Evolutionary conservation across 345 rosid genomes (phyloP), one percentile per base, ranked within the genome.

Genomic region (Brassica cretica): DNA sequence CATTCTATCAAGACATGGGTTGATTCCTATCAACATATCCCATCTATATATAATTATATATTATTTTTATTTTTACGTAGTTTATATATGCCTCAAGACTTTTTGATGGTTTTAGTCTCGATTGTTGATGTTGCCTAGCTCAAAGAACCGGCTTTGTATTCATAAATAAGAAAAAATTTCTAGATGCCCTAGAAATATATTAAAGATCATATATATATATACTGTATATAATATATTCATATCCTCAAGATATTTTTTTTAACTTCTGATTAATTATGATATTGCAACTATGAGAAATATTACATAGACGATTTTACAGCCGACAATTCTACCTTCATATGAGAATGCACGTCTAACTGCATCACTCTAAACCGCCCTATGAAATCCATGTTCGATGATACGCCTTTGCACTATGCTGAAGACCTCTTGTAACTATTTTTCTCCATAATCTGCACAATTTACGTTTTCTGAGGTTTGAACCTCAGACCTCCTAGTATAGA

Each of bases 121-220:
- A 74, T 79, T 68, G 74, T 39, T 64, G 79, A 70, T 80, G 79
- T 75, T 75, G 68, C 73, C 24, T 64, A 65, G 73, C 53, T 80
- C 68, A 12, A 59, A 58, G 72, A 75, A 69, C 35, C 58, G 37
- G 76, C 64, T 58, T 32, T 75, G 83, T 70, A 55, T 32, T 75
- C 56, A 80, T 80, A 80, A 75, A 78, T 74, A 27, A 27, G 30
- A 27, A 33, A 69, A 61, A 56, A 21, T 6, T 24, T 44, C 9
- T 64, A 37, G 32, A 74, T 80, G 67, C 72, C 82, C 72, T 75
- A 70, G 79, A 69, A 9, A 70, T 41, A 27, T 27, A 27, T 27
- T 74, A 73, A 30, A 46, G 21, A 66, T 64, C 76, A 62, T 27
- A 21, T 21, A 21, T 21, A 21, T 21, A 67, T 73, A 74, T 73